Conservation (phyloP, 768 basidiomycete genomes). For the Sporobolomyces roseus region DNA sequence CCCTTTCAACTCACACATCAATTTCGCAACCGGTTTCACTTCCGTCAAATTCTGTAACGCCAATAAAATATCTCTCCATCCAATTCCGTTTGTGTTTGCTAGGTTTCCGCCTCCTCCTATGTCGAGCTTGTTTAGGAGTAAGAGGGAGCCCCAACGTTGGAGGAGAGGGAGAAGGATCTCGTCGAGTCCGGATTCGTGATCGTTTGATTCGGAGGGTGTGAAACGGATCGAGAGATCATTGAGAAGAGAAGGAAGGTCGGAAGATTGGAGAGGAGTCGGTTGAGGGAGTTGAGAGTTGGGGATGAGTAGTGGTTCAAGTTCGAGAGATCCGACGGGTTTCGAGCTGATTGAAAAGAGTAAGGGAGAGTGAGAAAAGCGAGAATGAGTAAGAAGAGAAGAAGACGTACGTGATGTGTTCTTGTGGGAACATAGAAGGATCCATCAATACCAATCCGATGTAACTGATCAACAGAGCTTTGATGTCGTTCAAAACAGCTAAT, state of each 20-base stretch:
- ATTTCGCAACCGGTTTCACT: constrained; percentile 74
- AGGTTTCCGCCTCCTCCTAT: constrained; percentile 31
- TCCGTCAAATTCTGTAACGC: constrained; percentile 76
- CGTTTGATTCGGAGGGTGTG: constrained; percentile 39
- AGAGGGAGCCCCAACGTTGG: constrained; percentile 45
- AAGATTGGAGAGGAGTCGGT: constrained; percentile 58
- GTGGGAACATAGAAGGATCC: constrained; percentile 91
- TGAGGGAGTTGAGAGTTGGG: constrained; percentile 56
- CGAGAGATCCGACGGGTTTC: constrained; percentile 67
- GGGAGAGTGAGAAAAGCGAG: no score
- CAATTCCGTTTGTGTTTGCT: constrained; percentile 45
- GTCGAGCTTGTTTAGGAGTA: constrained; percentile 48
- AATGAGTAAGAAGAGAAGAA: constrained; percentile 45
- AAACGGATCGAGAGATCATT: constrained; percentile 78
- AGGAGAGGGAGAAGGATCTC: constrained; percentile 74
- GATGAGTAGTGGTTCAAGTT: constrained; percentile 76
- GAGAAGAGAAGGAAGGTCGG: constrained; percentile 74
- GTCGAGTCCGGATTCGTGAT: constrained; percentile 70
- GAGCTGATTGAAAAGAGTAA: constrained; percentile 49
- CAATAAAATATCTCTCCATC: constrained; percentile 78
- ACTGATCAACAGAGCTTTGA: constrained; percentile 76
- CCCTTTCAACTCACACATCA: constrained; percentile 50
- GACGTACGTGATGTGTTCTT: constrained; percentile 52
- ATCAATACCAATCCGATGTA: constrained; percentile 80
- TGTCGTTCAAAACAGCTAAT: constrained; percentile 62